Conservation (phyloP, 306 rosid species). For the Ammopiptanthus mongolicus region DNA sequence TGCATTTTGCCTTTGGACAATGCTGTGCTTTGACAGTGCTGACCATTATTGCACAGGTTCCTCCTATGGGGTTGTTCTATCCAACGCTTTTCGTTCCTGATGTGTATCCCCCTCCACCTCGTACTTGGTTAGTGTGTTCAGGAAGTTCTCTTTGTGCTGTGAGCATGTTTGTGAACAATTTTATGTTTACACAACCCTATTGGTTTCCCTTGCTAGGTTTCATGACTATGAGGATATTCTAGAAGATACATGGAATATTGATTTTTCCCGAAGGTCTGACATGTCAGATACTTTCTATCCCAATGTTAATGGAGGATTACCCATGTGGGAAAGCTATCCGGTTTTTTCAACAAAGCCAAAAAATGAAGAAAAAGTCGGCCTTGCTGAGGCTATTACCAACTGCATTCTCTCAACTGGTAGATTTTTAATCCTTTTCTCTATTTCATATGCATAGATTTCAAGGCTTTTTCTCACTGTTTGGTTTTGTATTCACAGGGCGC, state of each 20-base stretch:
- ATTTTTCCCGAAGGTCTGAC: conserved; percentile 72
- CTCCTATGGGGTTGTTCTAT: conserved; percentile 94
- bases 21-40: conserved; percentile 1
- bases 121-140: conserved; percentile 61
- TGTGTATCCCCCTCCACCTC: conserved; percentile 93
- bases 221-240: conserved; percentile 86
- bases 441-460: conserved; percentile 17
- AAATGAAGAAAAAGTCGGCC: conserved; percentile 90
- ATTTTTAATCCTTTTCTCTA: conserved; percentile 1
- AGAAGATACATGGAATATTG: conserved; percentile 89
- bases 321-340: conserved; percentile 92
- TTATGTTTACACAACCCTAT: conserved; percentile 1
- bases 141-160: conserved; percentile 9
- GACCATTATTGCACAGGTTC: conserved; percentile 49
- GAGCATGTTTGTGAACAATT: not conserved
- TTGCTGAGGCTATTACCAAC: conserved; percentile 86
- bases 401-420: conserved; percentile 90
- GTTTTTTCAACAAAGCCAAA: conserved; percentile 64
- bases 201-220: conserved; percentile 50
- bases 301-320: conserved; percentile 56
- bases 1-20: conserved; percentile 4
- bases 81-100: conserved; percentile 90
- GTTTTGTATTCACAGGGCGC: conserved; percentile 61
- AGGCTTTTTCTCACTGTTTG: conserved; percentile 20
- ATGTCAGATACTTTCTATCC: conserved; percentile 68